A percentile compares a stretch with the other conserved stretches of the same genome.
phyloP scores from a whole-genome alignment of 1,284 basidiomycete genomes.

The Ustilago sp. region DNA sequence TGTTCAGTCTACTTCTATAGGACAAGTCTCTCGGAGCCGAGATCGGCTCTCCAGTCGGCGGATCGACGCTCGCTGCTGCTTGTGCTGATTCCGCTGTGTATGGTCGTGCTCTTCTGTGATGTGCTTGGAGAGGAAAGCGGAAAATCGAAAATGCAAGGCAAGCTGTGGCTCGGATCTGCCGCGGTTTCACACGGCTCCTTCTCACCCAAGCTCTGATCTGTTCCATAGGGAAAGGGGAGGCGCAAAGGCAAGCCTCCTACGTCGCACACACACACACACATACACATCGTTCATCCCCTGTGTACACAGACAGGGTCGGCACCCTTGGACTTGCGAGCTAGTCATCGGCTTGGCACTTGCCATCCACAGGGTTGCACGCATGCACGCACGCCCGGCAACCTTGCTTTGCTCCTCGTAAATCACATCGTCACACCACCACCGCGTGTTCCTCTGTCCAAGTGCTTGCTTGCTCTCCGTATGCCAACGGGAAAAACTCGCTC shows the following conservation, averaged over 20 bases:
- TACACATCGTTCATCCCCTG: background rate
- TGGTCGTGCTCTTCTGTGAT: background rate
- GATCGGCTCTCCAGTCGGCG: background rate
- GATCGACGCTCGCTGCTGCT: no score
- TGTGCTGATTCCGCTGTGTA: background rate
- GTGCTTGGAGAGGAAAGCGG: background rate
- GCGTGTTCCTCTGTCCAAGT: background rate
- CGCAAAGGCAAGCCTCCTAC: slow-evolving; percentile 7
- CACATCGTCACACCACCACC: background rate
- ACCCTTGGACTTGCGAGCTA: background rate
- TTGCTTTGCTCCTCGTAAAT: slow-evolving; percentile 1
- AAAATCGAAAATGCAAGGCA: background rate
- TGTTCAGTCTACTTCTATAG: background rate
- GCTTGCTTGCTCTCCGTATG: background rate
- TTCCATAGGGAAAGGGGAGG: background rate
- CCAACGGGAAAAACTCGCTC: background rate
- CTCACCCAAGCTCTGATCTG: background rate
- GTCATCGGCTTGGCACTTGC: slow-evolving; percentile 1
- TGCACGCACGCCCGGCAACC: background rate
- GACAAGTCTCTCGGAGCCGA: background rate
- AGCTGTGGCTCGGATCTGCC: background rate
- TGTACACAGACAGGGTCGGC: background rate
- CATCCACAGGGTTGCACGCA: background rate
- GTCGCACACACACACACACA: background rate
- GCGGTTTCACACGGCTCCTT: slow-evolving; percentile 2